Base-by-base conservation (phyloP, 2,329 filamentous ascomycete genomes). In the Cryphonectria japonica region DNA sequence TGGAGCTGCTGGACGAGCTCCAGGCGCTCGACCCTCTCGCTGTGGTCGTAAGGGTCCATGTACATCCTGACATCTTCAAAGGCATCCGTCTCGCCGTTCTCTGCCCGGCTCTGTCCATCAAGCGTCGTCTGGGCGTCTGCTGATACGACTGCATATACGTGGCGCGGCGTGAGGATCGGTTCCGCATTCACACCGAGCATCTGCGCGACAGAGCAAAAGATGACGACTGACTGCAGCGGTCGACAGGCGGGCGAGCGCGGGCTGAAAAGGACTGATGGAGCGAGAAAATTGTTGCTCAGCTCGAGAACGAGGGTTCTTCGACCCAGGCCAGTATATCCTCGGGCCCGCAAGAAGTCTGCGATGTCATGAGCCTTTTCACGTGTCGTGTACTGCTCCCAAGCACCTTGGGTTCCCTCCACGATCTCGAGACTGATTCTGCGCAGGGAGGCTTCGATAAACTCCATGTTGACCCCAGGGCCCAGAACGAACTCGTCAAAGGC, bases 401-500 rank as follows among this genome's bases (percentile, higher is more conserved):
- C 41, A 22, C 82, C 79, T 0, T 83, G 80, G 69, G 84, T 77
- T 13, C 80, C 78, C 0, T 75, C 68, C 11, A 80, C 76, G 43
- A 91, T 79, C 1, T 76, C 76, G 8, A 77, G 72, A 1, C 85
- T 86, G 46, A 90, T 80, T 1, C 78, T 77, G 75, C 89, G 83
- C 29, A 72, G 64, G 3, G 37, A 26, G 1, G 57, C 32, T 26
- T 68, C 61, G n/a, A 69, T 59, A 5, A 34, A 91, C 78, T 64
- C 78, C 72, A 88, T 87, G 14, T 85, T 85, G 46, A 83, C 82
- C 9, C 82, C 80, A 37, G 84, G 84, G 64, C 84, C 83, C 19
- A 88, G 81, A 26, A 91, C 84, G 78, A 92, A 92, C 67, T 91
- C 81, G 76, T 92, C 90, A 76, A 89, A 91, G 11, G 87, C 86